Conservation (phyloP, 2,329 filamentous ascomycete genomes). For the Pezicula radicicola region DNA sequence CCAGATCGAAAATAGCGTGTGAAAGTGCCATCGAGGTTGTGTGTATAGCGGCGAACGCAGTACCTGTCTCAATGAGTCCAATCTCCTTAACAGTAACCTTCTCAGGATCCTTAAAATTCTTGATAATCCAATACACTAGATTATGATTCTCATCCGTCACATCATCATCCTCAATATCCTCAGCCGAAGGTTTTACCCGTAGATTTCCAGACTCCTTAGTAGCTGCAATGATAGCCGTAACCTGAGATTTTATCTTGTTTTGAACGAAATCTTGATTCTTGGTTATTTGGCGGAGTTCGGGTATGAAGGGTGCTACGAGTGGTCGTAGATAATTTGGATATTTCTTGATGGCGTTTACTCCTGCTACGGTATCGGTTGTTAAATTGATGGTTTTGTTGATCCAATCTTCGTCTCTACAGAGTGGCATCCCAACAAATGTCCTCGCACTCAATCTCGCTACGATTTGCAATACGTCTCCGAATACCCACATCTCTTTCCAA, state of each 20-base stretch:
- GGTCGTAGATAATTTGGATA: constrained; percentile 8
- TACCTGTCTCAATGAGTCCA: not conserved
- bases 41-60: constrained; percentile 13
- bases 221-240: not conserved
- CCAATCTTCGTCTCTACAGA: constrained; percentile 26
- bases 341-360: constrained; percentile 12
- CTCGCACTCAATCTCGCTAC: constrained; percentile 36
- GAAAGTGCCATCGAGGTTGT: constrained; percentile 24
- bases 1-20: constrained; percentile 23
- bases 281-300: not conserved
- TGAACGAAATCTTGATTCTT: constrained; percentile 6
- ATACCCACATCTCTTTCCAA: constrained; percentile 22
- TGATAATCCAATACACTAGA: constrained; percentile 5
- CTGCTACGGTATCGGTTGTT: constrained; percentile 13
- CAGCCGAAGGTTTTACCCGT: not conserved
- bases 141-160: constrained; percentile 1
- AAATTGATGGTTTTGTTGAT: constrained; percentile 13
- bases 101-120: not conserved
- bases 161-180: not conserved
- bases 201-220: not conserved
- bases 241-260: constrained; percentile 6
- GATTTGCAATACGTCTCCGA: constrained; percentile 30
- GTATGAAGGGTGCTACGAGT: constrained; percentile 4
- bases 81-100: not conserved
- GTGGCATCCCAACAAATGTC: constrained; percentile 36